A percentile compares a stretch with the other conserved stretches of the same genome.
Evolutionary conservation across 2,329 filamentous ascomycete genomes (phyloP).

Genomic region (Hymenoscyphus occultus): DNA sequence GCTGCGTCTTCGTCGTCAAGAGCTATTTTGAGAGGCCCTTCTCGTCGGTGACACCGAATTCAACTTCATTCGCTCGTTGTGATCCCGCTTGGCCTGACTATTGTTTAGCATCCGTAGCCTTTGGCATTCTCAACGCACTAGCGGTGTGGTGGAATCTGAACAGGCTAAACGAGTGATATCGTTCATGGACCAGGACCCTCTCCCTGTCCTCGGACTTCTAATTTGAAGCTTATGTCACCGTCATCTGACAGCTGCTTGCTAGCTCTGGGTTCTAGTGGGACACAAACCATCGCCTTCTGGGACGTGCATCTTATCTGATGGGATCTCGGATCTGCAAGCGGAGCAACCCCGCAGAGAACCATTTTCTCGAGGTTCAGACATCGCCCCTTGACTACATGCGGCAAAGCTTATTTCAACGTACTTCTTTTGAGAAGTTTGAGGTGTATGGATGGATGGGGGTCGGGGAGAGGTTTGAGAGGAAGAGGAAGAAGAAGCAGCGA

Average conservation of each 20-base stretch:
- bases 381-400: neutral
- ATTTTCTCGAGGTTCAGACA: neutral
- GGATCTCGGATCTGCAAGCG: slow-evolving; percentile 7
- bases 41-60: neutral
- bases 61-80: neutral
- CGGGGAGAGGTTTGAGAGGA: neutral
- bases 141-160: neutral
- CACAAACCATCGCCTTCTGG: slow-evolving; percentile 1
- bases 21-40: neutral
- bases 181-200: neutral
- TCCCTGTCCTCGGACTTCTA: neutral
- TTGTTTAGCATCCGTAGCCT: neutral
- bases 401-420: slow-evolving; percentile 5
- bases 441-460: neutral
- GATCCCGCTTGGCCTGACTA: neutral
- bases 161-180: neutral
- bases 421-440: neutral
- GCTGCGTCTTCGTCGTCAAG: neutral
- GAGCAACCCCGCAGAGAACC: neutral
- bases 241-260: slow-evolving; percentile 2
- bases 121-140: neutral
- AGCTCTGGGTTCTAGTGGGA: slow-evolving; percentile 3
- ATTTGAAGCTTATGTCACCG: neutral
- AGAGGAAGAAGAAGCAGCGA: neutral
- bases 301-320: slow-evolving; percentile 13